phyloP scores from a whole-genome alignment of 1,139 yeast genomes.

The Yamadazyma trypodendri region DNA sequence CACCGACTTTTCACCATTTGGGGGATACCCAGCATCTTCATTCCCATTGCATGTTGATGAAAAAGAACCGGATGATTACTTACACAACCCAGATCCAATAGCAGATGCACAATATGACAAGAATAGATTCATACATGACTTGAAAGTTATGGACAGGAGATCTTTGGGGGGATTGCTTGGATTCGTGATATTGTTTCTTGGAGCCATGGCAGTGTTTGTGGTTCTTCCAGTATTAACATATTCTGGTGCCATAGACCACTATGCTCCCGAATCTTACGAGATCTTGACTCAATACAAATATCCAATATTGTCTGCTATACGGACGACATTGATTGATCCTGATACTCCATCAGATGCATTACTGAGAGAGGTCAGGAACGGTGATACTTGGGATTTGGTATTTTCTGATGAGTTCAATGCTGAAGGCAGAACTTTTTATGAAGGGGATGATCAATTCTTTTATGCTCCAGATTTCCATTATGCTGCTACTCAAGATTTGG shows the following conservation, averaged over 20 bases:
- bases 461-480: slow-evolving; percentile 74
- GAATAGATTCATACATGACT: slow-evolving; percentile 56
- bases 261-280: slow-evolving; percentile 35
- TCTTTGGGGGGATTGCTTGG: slow-evolving; percentile 63
- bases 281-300: slow-evolving; percentile 57
- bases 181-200: slow-evolving; percentile 53
- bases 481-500: slow-evolving; percentile 78
- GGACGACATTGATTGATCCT: slow-evolving; percentile 66
- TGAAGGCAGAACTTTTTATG: slow-evolving; percentile 80
- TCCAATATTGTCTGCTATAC: slow-evolving; percentile 58
- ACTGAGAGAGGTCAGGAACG: slow-evolving; percentile 47
- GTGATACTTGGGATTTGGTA: slow-evolving; percentile 66
- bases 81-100: slow-evolving; percentile 92
- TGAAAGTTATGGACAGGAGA: slow-evolving; percentile 58
- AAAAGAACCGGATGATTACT: slow-evolving; percentile 86
- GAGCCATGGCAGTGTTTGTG: slow-evolving; percentile 64
- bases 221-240: slow-evolving; percentile 73
- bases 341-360: slow-evolving; percentile 68
- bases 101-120: slow-evolving; percentile 78
- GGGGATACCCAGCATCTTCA: slow-evolving; percentile 88
- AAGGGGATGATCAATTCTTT: slow-evolving; percentile 84
- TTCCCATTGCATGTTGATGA: slow-evolving; percentile 87
- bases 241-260: slow-evolving; percentile 54
- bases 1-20: slow-evolving; percentile 72
- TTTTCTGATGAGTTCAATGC: slow-evolving; percentile 84